Percentiles rank a stretch among this genome's conserved stretches.
phyloP scores from a whole-genome alignment of 192 early-diverging fungal species.

The Linnemannia hyalina region DNA sequence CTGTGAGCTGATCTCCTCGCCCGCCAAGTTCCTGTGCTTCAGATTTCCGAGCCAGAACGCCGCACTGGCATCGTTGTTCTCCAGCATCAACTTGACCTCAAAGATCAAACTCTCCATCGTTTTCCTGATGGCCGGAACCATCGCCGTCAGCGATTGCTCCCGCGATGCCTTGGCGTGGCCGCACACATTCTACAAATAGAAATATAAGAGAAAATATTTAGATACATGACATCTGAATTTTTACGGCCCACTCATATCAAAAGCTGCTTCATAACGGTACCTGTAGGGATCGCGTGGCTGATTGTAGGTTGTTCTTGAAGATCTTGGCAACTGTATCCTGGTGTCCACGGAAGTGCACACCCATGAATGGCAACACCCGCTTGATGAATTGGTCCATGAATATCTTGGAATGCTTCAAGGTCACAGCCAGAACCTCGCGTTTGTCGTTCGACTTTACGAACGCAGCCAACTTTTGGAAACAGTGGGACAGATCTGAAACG shows the following conservation, averaged over 20 bases:
- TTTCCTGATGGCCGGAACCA: conserved; percentile 77
- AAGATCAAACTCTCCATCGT: conserved; percentile 81
- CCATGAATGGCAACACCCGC: conserved; percentile 62
- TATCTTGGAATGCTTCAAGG: conserved; percentile 60
- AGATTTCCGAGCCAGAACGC: conserved; percentile 63
- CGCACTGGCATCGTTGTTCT: conserved; percentile 70
- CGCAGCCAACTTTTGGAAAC: conserved; percentile 60
- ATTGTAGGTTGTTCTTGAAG: conserved; percentile 64
- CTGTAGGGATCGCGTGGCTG: conserved; percentile 63
- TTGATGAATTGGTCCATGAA: conserved; percentile 71
- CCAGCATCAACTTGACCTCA: conserved; percentile 80
- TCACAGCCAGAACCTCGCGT: conserved; percentile 55
- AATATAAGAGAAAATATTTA: background rate
- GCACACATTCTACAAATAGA: conserved; percentile 72
- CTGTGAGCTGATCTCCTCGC: conserved; percentile 74
- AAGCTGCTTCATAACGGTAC: background rate
- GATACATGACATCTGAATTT: background rate
- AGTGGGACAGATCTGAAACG: conserved; percentile 49
- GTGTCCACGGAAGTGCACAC: conserved; percentile 61
- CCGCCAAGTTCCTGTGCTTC: conserved; percentile 80
- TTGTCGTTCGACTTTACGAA: conserved; percentile 66
- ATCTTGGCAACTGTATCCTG: conserved; percentile 57
- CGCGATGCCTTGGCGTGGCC: conserved; percentile 80
- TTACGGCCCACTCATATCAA: background rate
- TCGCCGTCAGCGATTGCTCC: conserved; percentile 69